Evolutionary conservation across 148 eudicot species (phyloP).

Genomic region (Vaccinium macrocarpon): DNA sequence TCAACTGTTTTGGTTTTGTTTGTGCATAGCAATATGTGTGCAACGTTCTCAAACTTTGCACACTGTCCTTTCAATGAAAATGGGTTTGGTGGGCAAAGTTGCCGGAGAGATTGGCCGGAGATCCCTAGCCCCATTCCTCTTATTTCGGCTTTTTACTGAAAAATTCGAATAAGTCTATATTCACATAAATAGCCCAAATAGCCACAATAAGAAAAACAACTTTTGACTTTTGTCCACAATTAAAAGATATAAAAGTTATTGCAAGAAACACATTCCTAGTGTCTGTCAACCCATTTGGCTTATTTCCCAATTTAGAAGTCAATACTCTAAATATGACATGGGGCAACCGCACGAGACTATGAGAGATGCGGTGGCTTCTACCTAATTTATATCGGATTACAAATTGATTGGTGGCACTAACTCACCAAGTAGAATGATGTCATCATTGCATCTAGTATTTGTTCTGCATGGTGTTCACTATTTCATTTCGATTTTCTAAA

Average conservation of each 20-base stretch:
- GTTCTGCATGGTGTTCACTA: background rate
- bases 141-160: no score
- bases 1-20: background rate
- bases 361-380: no score
- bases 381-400: background rate
- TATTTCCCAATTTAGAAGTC: background rate
- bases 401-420: background rate
- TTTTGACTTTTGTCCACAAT: no score
- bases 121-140: background rate
- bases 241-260: no score
- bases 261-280: background rate
- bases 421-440: background rate
- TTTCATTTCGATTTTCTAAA: no score
- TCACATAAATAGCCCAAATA: no score
- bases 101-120: background rate
- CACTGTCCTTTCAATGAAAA: background rate
- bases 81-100: background rate
- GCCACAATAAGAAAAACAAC: no score
- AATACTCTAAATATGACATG: background rate
- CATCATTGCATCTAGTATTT: background rate
- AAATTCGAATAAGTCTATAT: no score
- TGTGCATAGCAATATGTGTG: background rate
- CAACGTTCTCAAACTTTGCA: background rate
- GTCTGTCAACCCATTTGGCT: background rate
- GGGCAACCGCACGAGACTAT: background rate